Evolutionary conservation across 2,329 filamentous ascomycete species (phyloP), one percentile per base, ranked within the genome.

Genomic region (Tolypocladium paradoxum): DNA sequence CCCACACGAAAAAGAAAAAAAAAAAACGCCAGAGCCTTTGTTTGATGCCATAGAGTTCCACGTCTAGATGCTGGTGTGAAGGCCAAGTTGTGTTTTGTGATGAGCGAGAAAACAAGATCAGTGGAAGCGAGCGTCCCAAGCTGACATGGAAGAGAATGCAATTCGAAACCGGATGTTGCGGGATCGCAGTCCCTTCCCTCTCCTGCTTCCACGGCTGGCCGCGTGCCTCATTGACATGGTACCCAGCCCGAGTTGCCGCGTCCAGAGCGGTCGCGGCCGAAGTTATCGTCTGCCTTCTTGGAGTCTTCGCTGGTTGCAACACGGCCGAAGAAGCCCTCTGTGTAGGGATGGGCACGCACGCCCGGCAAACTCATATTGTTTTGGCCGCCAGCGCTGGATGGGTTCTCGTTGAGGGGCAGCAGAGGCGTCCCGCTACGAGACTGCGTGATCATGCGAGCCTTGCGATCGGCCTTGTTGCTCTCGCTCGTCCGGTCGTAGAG

Each of bases 401-500:
- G 57, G 36, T 73, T 74, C 62, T 74, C 73, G 59, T 73, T 76
- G 33, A 91, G 71, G 1, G 90, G 90, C 31, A 95, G 73, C 18
- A 95, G 68, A 2, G 84, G 75, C 11, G 64, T 57, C 14, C 57
- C 55, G n/a, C 59, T 61, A 16, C 61, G 60, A 9, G 58, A 59
- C 48, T 71, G 64, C 11, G 67, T 71, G 63, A 89, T 81, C 61
- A 84, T 80, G 59, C 86, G 84, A 4, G 88, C 90, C 58, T 85
- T 85, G 60, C 86, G 84, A 65, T 97, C 91, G 35, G 89, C 90
- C 66, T 91, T 91, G 64, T 89, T 90, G 60, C 87, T 87, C 65
- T 95, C 87, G 63, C 84, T 91, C 20, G 90, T 95, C 55, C 93
- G 85, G 69, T 99, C 93, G 69, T 99, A 99, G 40, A 99, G 79